These are phyloP conservation scores for Paracorniculantispora psalliotae DNA, from an alignment of 2,329 filamentous ascomycete genomes.

Conservation along the genomic window DNA sequence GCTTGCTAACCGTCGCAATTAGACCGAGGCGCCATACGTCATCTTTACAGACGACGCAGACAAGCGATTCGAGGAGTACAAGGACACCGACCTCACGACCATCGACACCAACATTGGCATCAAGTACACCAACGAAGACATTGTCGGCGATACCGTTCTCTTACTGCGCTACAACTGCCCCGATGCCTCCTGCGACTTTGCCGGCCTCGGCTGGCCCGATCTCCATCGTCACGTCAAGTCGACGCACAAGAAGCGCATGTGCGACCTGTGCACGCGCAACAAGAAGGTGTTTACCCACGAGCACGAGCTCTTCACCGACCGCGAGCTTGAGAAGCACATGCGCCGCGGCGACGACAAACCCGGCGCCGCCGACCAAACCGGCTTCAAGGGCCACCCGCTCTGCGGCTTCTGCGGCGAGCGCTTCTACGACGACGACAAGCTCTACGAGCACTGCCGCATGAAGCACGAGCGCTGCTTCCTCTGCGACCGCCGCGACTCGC, in stretches of 20 bases:
- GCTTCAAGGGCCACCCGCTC: slow-evolving; percentile 91
- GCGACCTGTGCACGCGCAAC: slow-evolving; percentile 82
- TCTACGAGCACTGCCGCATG: slow-evolving; percentile 88
- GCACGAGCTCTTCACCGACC: slow-evolving; percentile 81
- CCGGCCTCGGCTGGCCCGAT: slow-evolving; percentile 62
- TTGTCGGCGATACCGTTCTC: slow-evolving; percentile 84
- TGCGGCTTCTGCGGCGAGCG: slow-evolving; percentile 88
- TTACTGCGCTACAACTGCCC: slow-evolving; percentile 94
- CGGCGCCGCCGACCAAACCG: slow-evolving; percentile 84
- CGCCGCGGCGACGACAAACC: slow-evolving; percentile 85
- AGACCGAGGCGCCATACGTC: slow-evolving; percentile 71
- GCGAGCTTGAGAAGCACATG: slow-evolving; percentile 82
- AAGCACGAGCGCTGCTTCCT: slow-evolving; percentile 94
- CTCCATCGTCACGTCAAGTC: slow-evolving; percentile 71
- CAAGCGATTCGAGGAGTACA: slow-evolving; percentile 84
- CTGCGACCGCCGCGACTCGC: slow-evolving; percentile 67
- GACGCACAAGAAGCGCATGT: slow-evolving; percentile 82
- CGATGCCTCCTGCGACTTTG: slow-evolving; percentile 71
- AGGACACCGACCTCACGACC: slow-evolving; percentile 64
- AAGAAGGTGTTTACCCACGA: slow-evolving; percentile 99
- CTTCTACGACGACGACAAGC: slow-evolving; percentile 94
- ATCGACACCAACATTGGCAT: slow-evolving; percentile 85
- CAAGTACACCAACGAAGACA: slow-evolving; percentile 81
- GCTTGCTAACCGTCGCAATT: neutral
- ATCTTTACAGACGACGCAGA: slow-evolving; percentile 83